Base-by-base conservation (phyloP, 495 filamentous ascomycete species). In the Barbatosphaeria neglecta region DNA sequence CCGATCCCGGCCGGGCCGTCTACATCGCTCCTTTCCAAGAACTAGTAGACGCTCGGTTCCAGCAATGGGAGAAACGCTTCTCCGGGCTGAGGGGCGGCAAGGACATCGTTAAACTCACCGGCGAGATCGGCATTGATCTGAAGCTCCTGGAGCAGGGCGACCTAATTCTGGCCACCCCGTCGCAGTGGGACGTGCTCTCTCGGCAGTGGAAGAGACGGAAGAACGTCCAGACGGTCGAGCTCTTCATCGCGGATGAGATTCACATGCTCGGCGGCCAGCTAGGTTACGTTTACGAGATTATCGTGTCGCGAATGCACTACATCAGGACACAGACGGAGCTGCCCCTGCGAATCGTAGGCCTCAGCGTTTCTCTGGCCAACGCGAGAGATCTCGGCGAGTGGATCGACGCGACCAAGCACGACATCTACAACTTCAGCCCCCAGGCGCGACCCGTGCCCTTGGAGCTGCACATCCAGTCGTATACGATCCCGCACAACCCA, bases 341-440 rank as follows among this genome's bases (percentile, higher is more conserved):
- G 28, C 72, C 83, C 20, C 77, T 97, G 75, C 83, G 92, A 23
- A 87, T 97, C 31, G 69, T 97, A 46, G 92, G 89, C 7, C 68
- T 99, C 45, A 93, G 87, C 62, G 93, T 95, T 37, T 90, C 90
- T 16, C 75, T 99, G 22, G 83, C 92, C 11, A 97, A 95, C 62
- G 81, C 92, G 33, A 80, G 90, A 37, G 92, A 97, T 59, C 78
- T 97, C 49, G 90, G 93, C 38, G 93, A 97, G 65, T 99, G 92
- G 92, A 94, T 97, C 53, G 93, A 93, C 47, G 93, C 92, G n/a
- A 90, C 81, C 49, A 97, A 95, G 70, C 93, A 99, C 59, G 94
- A 87, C 27, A 93, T 95, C 47, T 97, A 85, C 74, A 99, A 97
- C 66, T 99, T 99, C 74, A 95, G 87, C 56, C 92, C 92, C 3